Conservation (phyloP, 176 grass and related monocot genomes). For the Saccharum spontaneum region DNA sequence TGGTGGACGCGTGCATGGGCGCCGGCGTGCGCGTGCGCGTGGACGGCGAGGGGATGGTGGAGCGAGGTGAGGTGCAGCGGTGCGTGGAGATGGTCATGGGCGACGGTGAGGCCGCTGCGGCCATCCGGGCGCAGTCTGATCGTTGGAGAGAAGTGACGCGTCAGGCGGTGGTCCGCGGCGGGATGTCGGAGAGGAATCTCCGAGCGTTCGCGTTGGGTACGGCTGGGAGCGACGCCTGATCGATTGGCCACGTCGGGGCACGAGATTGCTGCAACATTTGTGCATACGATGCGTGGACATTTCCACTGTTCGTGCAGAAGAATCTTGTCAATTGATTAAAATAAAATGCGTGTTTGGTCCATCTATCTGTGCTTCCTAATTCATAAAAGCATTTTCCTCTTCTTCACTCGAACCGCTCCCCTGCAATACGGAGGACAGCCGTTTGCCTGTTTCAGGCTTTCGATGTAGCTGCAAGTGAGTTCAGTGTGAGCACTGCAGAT, state of each 20-base stretch:
- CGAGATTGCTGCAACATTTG: background rate
- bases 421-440: background rate
- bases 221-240: background rate
- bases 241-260: no score
- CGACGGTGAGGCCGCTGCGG: background rate
- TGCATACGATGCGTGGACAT: background rate
- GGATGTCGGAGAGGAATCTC: conserved; percentile 42
- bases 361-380: background rate
- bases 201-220: conserved; percentile 24
- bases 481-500: background rate
- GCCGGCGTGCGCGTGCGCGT: conserved; percentile 36
- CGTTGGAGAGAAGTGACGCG: background rate
- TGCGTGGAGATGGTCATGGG: conserved; percentile 50
- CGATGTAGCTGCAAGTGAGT: background rate
- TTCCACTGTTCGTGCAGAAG: background rate
- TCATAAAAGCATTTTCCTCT: background rate
- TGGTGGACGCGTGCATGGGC: conserved; percentile 46
- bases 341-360: background rate
- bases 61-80: conserved; percentile 37
- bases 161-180: background rate
- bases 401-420: background rate
- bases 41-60: conserved; percentile 19
- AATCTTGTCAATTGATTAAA: background rate
- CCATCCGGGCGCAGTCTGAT: background rate
- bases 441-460: background rate